Conservation (phyloP, 2,329 filamentous ascomycete genomes). For the Zymoseptoria ardabiliae region DNA sequence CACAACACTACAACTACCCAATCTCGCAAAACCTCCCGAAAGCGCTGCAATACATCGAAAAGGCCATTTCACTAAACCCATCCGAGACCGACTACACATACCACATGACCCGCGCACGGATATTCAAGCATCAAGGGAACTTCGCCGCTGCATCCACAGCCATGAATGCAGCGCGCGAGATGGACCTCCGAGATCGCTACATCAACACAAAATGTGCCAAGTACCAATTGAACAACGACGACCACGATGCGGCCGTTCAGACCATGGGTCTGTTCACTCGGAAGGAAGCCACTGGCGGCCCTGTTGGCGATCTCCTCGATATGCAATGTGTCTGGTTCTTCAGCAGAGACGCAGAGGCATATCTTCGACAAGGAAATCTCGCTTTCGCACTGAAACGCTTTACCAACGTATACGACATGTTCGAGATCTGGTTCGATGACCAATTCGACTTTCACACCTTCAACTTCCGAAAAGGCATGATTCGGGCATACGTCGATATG, state of each 20-base stretch:
- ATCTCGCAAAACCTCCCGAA: constrained; percentile 76
- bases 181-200: constrained; percentile 87
- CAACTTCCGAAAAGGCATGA: constrained; percentile 91
- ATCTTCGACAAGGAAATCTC: constrained; percentile 71
- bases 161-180: constrained; percentile 78
- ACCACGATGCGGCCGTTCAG: constrained; percentile 76
- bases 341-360: constrained; percentile 88
- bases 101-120: constrained; percentile 89
- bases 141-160: constrained; percentile 69
- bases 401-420: constrained; percentile 81
- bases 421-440: constrained; percentile 96
- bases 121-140: constrained; percentile 85
- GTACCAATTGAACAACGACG: constrained; percentile 87
- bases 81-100: constrained; percentile 86
- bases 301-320: constrained; percentile 83
- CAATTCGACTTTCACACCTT: constrained; percentile 99
- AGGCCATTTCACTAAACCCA: constrained; percentile 70
- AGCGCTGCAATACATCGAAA: constrained; percentile 75
- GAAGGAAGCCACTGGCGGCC: constrained; percentile 79
- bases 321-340: constrained; percentile 99
- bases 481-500: constrained; percentile 93
- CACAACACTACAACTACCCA: constrained; percentile 93
- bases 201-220: constrained; percentile 99
- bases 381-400: constrained; percentile 89
- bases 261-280: constrained; percentile 93